phyloP scores from a whole-genome alignment of 2,329 filamentous ascomycete genomes.

The Colletotrichum cereale region DNA sequence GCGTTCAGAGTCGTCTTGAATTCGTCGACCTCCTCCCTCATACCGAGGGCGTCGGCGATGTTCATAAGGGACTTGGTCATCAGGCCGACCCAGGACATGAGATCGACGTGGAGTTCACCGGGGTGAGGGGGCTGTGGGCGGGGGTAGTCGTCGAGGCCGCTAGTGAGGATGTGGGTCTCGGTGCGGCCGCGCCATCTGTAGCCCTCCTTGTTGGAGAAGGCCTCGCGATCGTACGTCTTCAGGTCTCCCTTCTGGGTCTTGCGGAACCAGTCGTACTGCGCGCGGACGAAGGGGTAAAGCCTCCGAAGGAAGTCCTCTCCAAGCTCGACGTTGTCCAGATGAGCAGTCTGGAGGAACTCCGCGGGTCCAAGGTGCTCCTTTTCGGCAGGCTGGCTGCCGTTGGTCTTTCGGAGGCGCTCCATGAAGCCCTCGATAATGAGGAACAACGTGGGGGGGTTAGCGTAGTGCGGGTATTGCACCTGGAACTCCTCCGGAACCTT shows the following conservation, averaged over 20 bases:
- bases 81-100: slow-evolving; percentile 97
- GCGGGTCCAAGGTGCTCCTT: slow-evolving; percentile 58
- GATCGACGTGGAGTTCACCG: slow-evolving; percentile 93
- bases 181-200: slow-evolving; percentile 97
- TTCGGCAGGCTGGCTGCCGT: slow-evolving; percentile 59
- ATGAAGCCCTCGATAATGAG: slow-evolving; percentile 88
- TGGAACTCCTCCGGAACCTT: slow-evolving; percentile 96
- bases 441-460: slow-evolving; percentile 95
- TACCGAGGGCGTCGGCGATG: slow-evolving; percentile 81
- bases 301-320: slow-evolving; percentile 79
- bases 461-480: slow-evolving; percentile 95
- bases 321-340: slow-evolving; percentile 75
- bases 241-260: slow-evolving; percentile 91
- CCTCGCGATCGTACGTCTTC: slow-evolving; percentile 89
- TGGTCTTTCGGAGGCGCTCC: slow-evolving; percentile 75
- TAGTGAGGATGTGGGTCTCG: slow-evolving; percentile 87
- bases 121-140: slow-evolving; percentile 94
- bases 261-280: slow-evolving; percentile 95
- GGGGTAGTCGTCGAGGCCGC: slow-evolving; percentile 96
- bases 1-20: slow-evolving; percentile 80
- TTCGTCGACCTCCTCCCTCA: slow-evolving; percentile 80
- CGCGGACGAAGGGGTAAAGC: slow-evolving; percentile 88
- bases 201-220: slow-evolving; percentile 89
- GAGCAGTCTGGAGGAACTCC: slow-evolving; percentile 69
- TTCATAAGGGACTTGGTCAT: slow-evolving; percentile 89